These are phyloP conservation scores for Lyophyllum shimeji DNA, from an alignment of 768 basidiomycete genomes.

Conservation along the genomic window DNA sequence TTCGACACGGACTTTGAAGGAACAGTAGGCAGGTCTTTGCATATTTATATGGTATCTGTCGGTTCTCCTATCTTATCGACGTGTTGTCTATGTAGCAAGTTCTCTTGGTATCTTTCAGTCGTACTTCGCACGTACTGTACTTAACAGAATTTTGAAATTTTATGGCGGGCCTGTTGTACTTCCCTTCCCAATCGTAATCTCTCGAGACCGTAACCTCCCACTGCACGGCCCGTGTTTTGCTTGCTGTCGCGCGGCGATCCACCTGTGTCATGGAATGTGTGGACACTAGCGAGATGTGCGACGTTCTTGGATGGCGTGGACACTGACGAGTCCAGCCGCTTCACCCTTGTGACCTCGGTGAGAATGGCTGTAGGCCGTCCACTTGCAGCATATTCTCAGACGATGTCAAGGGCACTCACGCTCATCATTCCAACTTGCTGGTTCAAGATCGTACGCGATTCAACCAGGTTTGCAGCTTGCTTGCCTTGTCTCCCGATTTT, in stretches of 20 bases:
- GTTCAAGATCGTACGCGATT: neutral
- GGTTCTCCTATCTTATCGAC: neutral
- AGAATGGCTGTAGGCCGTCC: neutral
- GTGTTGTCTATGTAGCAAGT: neutral
- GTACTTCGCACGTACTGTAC: neutral
- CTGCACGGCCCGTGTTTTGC: neutral
- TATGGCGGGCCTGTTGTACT: neutral
- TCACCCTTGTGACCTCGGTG: neutral
- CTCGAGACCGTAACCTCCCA: neutral
- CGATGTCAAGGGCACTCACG: neutral
- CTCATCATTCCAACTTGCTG: neutral
- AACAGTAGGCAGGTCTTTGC: too few relatives aligned
- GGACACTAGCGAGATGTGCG: neutral
- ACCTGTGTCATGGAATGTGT: neutral
- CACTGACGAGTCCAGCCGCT: neutral
- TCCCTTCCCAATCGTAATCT: neutral
- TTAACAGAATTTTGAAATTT: neutral
- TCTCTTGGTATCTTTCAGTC: neutral
- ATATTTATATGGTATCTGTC: neutral
- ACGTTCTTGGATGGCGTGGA: neutral
- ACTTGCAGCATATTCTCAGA: neutral
- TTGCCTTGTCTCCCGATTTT: neutral
- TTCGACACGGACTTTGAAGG: conserved; percentile 7
- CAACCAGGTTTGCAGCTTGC: too few relatives aligned
- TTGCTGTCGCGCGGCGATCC: neutral